phyloP scores from a whole-genome alignment of 768 basidiomycete species.

The Trametes cubensis region DNA sequence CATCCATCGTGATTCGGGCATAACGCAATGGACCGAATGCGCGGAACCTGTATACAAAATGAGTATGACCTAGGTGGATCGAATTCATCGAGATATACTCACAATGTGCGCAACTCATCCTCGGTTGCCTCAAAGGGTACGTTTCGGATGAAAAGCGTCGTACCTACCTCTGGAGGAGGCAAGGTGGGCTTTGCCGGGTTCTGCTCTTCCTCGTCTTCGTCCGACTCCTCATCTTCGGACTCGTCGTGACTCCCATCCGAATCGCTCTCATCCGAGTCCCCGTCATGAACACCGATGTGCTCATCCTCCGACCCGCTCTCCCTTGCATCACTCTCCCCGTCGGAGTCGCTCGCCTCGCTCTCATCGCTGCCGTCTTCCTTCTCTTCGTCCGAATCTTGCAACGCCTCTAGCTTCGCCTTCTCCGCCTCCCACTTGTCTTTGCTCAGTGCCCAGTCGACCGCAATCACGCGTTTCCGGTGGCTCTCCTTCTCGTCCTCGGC shows the following conservation, averaged over 20 bases:
- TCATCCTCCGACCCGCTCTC: slow-evolving; percentile 43
- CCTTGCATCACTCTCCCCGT: slow-evolving; percentile 31
- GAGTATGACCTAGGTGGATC: not conserved
- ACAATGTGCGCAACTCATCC: slow-evolving; percentile 87
- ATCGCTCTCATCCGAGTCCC: slow-evolving; percentile 20
- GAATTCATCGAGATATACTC: slow-evolving; percentile 35
- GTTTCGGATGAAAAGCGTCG: slow-evolving; percentile 93
- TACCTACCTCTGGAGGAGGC: slow-evolving; percentile 84
- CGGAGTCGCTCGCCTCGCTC: slow-evolving; percentile 33
- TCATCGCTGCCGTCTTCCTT: slow-evolving; percentile 40
- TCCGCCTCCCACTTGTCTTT: slow-evolving; percentile 91
- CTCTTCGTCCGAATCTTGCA: slow-evolving; percentile 26
- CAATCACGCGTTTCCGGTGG: slow-evolving; percentile 61
- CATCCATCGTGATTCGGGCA: slow-evolving; percentile 87
- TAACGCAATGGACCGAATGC: slow-evolving; percentile 92
- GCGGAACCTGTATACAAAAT: slow-evolving; percentile 67
- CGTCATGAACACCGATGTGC: slow-evolving; percentile 26
- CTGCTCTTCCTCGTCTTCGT: slow-evolving; percentile 39
- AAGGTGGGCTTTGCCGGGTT: slow-evolving; percentile 64
- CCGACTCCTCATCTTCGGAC: slow-evolving; percentile 31
- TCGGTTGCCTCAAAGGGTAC: slow-evolving; percentile 91
- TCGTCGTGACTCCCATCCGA: slow-evolving; percentile 44
- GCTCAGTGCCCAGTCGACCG: slow-evolving; percentile 96
- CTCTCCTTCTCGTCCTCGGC: slow-evolving; percentile 41
- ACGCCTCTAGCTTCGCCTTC: slow-evolving; percentile 52